phyloP scores from a whole-genome alignment of 2,329 filamentous ascomycete genomes.

The Colletotrichum sp. region DNA sequence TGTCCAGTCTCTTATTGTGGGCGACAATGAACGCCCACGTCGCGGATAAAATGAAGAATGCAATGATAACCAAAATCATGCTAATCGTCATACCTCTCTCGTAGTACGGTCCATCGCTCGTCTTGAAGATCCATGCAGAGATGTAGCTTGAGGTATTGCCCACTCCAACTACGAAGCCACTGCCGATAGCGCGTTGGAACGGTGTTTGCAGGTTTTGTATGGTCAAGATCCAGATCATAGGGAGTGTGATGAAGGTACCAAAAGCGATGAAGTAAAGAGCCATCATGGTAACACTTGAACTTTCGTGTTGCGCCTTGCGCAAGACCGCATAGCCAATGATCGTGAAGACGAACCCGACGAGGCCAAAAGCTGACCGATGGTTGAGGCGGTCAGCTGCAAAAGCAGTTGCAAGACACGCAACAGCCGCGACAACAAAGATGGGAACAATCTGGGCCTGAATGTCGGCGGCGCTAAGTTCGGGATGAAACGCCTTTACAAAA shows the following conservation, averaged over 20 bases:
- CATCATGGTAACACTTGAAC: constrained; percentile 16
- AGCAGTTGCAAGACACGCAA: constrained; percentile 12
- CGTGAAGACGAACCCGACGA: constrained; percentile 14
- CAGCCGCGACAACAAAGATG: constrained; percentile 21
- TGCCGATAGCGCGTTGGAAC: constrained; percentile 26
- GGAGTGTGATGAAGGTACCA: constrained; percentile 20
- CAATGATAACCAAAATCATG: constrained; percentile 11
- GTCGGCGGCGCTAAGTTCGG: constrained; percentile 3
- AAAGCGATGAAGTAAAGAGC: constrained; percentile 21
- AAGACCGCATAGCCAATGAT: constrained; percentile 20
- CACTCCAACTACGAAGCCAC: constrained; percentile 43
- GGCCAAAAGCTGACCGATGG: constrained; percentile 20
- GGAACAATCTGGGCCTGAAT: constrained; percentile 22
- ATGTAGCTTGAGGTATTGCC: constrained; percentile 33
- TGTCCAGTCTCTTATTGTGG: constrained; percentile 7
- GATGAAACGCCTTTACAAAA: constrained; percentile 21
- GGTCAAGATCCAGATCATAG: constrained; percentile 22
- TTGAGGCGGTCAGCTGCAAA: constrained; percentile 18
- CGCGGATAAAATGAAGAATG: background rate
- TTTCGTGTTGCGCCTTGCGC: background rate
- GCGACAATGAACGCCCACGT: constrained; percentile 12
- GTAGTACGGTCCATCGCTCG: constrained; percentile 20
- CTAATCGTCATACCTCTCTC: constrained; percentile 17
- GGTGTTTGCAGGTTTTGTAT: constrained; percentile 21
- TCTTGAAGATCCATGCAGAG: constrained; percentile 24